phyloP scores from a whole-genome alignment of 225 moss, liverwort and hornwort genomes.

The Anthoceros angustus region DNA sequence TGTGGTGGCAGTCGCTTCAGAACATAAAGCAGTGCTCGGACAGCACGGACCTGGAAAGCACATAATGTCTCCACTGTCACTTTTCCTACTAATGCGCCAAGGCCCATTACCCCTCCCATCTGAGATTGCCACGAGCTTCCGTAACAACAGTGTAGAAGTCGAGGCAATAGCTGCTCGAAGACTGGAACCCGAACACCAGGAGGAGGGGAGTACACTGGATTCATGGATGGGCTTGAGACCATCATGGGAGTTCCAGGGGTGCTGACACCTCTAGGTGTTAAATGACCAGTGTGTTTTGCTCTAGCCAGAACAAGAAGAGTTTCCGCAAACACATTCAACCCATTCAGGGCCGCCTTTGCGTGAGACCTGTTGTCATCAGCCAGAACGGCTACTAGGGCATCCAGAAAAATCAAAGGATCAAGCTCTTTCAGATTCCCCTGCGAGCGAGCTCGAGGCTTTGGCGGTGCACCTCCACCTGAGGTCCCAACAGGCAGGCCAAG shows the following conservation, averaged over 20 bases:
- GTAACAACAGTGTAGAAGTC: constrained; percentile 97
- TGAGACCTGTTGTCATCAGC: constrained; percentile 95
- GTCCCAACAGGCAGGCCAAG: constrained; percentile 24
- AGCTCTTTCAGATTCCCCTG: constrained; percentile 95
- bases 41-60: constrained; percentile 90
- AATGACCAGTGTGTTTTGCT: constrained; percentile 88
- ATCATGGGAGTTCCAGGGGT: constrained; percentile 99
- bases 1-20: constrained; percentile 91
- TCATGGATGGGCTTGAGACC: constrained; percentile 99
- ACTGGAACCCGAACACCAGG: constrained; percentile 97
- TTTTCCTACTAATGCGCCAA: constrained; percentile 97
- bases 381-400: constrained; percentile 88
- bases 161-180: constrained; percentile 97
- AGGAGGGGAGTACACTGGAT: constrained; percentile 98
- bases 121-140: constrained; percentile 99
- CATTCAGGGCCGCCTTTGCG: constrained; percentile 95
- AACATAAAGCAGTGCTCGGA: constrained; percentile 89
- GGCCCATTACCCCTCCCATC: constrained; percentile 99
- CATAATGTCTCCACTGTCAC: constrained; percentile 97
- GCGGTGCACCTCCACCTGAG: constrained; percentile 49
- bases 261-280: constrained; percentile 96
- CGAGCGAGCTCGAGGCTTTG: constrained; percentile 58
- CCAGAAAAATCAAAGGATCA: constrained; percentile 93
- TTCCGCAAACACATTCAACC: constrained; percentile 96
- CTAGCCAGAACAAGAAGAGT: constrained; percentile 86